Percentiles rank a stretch among this genome's conserved stretches.
Conservation (phyloP, 306 rosid genomes). For the Leucaena leucocephala region DNA sequence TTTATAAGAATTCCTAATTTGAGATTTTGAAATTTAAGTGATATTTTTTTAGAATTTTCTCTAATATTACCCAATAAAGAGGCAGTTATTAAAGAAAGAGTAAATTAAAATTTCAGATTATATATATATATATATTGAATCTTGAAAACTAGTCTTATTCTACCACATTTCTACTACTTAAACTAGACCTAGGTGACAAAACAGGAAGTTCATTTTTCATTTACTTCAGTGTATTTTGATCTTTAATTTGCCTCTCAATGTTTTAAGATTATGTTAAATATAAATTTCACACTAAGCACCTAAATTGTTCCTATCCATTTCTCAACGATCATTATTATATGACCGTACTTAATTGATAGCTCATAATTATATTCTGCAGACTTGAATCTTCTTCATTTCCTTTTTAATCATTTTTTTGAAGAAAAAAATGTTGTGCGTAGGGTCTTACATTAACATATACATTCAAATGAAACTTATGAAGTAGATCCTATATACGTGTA, state of each 20-base stretch:
- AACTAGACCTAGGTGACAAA: not conserved
- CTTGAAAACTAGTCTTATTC: too few relatives aligned
- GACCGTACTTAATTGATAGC: not conserved
- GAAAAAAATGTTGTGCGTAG: not conserved
- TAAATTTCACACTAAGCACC: not conserved
- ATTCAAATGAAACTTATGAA: not conserved
- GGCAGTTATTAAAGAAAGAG: not conserved
- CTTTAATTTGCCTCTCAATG: not conserved
- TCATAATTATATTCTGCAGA: conserved; percentile 22
- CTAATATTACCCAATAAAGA: too few relatives aligned
- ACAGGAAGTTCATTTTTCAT: not conserved
- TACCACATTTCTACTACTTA: not conserved
- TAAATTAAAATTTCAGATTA: not conserved
- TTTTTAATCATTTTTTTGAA: not conserved
- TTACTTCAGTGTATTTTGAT: not conserved
- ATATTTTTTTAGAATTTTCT: too few relatives aligned
- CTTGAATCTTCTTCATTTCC: not conserved
- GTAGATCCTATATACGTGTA: not conserved
- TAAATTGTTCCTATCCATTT: not conserved
- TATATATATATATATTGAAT: too few relatives aligned
- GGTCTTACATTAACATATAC: not conserved
- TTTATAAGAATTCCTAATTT: too few relatives aligned
- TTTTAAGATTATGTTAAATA: not conserved
- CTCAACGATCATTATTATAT: not conserved
- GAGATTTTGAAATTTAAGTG: too few relatives aligned